Evolutionary conservation across 306 rosid genomes (phyloP).

Genomic region (Cyclanthera cordifolia): DNA sequence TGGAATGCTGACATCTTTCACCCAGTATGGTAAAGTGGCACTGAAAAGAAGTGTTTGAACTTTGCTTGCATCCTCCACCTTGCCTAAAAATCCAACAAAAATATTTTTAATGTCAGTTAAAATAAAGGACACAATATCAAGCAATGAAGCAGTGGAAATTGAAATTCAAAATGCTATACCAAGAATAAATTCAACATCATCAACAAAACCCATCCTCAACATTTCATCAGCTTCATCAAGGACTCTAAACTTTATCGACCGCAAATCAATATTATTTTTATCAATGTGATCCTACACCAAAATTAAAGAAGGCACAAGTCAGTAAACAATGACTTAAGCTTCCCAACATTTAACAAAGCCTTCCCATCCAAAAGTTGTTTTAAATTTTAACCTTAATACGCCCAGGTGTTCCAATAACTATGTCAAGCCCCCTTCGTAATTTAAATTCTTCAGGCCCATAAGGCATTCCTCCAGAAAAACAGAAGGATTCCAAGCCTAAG

Average conservation of each 20-base stretch:
- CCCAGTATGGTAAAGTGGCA: conserved; percentile 88
- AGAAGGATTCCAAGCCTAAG: conserved; percentile 51
- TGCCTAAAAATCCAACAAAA: conserved; percentile 34
- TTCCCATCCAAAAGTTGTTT: not conserved
- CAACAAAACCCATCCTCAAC: conserved; percentile 88
- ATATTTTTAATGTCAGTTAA: not conserved
- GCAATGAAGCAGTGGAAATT: conserved; percentile 4
- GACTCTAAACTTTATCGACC: conserved; percentile 66
- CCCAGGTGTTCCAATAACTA: conserved; percentile 86
- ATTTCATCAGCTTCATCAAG: conserved; percentile 98
- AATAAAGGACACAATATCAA: not conserved
- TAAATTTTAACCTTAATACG: conserved; percentile 53
- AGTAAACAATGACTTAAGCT: not conserved
- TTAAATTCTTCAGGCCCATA: conserved; percentile 37
- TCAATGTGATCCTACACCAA: conserved; percentile 70
- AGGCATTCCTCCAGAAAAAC: conserved; percentile 72
- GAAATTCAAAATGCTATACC: conserved; percentile 30
- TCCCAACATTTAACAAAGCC: not conserved
- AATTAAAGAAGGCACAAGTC: not conserved
- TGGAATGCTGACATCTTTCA: conserved; percentile 40
- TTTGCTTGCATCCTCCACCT: conserved; percentile 59
- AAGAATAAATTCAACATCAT: conserved; percentile 79
- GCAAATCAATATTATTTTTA: conserved; percentile 49
- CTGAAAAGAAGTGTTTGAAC: conserved; percentile 97
- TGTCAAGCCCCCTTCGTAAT: conserved; percentile 66